Base-by-base conservation (phyloP, 2,329 filamentous ascomycete species). In the Penicillium sp. region DNA sequence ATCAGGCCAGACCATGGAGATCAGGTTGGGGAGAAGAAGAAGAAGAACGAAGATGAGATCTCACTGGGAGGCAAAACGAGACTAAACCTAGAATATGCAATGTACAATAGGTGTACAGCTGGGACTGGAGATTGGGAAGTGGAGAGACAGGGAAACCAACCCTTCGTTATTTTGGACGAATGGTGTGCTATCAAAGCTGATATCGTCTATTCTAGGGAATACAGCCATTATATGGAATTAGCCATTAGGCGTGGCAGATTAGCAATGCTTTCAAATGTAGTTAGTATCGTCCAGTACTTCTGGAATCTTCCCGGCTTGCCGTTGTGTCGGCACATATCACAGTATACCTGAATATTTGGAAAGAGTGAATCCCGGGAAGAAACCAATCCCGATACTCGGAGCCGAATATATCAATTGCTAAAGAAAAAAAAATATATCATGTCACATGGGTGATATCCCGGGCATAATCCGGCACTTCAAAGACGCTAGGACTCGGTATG, bases 251-350 rank as follows among this genome's bases (percentile, higher is more conserved):
- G 8, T 15, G 17, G 29, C 4, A 31, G 29, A 45, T 47, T 4
- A 25, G 9, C n/a, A 40, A 21, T 17, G n/a, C n/a, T 25, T 25
- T 15, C 17, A 40, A 25, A 27, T 12, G 10, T 45, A 10, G 40
- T 25, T 37, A 6, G 6, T 2, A 37, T n/a, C 17, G 1, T 9
- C 17, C 6, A 37, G 7, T n/a, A 33, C n/a, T 61, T 65, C 61
- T 61, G 29, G 56, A 65, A 62, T 31, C 41, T 59, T 62, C 61
- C 58, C 64, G 64, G 62, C 58, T 59, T 62, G 55, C 58, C 61
- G 64, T 59, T 47, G 38, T 43, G 38, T 25, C 19, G 42, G 29
- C n/a, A 19, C 47, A 37, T 10, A 25, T 21, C 54, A 27, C 56
- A 42, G 38, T 40, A 54, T 55, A 19, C 21, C 29, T 12, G n/a